Evolutionary conservation across 2,329 filamentous ascomycete genomes (phyloP).

Genomic region (Dendrostoma leiphaemia): DNA sequence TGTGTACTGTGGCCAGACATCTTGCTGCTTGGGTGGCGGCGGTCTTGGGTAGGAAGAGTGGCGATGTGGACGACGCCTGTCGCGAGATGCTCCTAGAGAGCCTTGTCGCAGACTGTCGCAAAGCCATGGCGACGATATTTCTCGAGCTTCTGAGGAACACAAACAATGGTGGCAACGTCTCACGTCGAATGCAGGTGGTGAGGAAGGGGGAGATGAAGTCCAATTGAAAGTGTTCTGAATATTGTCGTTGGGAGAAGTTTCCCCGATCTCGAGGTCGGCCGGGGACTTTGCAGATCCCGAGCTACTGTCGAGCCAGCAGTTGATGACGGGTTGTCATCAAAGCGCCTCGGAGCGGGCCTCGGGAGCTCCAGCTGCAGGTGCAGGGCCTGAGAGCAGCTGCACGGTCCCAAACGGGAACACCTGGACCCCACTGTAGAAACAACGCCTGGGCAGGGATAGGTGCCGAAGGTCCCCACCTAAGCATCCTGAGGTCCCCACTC

Average conservation of each 20-base stretch:
- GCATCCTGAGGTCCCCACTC: too few species aligned
- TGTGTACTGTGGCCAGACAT: slow-evolving; percentile 55
- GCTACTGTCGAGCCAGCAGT: slow-evolving; percentile 10
- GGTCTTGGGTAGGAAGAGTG: slow-evolving; percentile 27
- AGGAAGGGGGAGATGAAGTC: not conserved
- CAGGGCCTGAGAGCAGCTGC: not conserved
- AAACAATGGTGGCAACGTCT: not conserved
- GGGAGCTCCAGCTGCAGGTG: slow-evolving; percentile 11
- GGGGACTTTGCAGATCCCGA: slow-evolving; percentile 9
- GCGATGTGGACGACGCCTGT: slow-evolving; percentile 18
- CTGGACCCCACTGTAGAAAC: not conserved
- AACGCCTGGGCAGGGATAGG: too few species aligned
- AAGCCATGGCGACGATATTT: slow-evolving; percentile 26
- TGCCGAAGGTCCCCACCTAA: too few species aligned
- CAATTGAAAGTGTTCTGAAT: not conserved
- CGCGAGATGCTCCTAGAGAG: slow-evolving; percentile 32
- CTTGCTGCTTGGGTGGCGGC: slow-evolving; percentile 39
- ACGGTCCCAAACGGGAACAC: not conserved
- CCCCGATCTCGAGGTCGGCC: slow-evolving; percentile 6
- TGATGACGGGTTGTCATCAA: slow-evolving; percentile 17
- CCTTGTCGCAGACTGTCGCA: slow-evolving; percentile 37
- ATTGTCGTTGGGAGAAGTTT: not conserved
- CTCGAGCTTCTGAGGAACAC: not conserved
- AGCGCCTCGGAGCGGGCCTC: too few species aligned
- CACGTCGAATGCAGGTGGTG: not conserved